Conservation (phyloP, 352 stramenopile species). For the Phytophthora pistaciae region DNA sequence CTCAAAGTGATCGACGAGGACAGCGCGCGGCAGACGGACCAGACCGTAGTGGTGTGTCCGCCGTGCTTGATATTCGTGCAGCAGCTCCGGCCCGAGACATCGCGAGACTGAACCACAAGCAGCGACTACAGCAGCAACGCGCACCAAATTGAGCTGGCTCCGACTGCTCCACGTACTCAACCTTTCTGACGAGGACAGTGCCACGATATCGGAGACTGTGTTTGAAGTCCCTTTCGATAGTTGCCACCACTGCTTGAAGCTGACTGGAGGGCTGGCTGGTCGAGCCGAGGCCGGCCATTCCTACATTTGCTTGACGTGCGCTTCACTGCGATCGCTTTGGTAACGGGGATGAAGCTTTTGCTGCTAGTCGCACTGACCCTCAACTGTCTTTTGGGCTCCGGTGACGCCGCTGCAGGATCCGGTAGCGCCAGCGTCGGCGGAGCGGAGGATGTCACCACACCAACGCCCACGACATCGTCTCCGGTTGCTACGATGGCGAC, state of each 20-base stretch:
- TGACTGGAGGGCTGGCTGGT: neutral
- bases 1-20: slow-evolving; percentile 18
- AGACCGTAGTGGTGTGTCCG: slow-evolving; percentile 19
- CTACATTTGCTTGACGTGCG: slow-evolving; percentile 19
- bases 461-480: neutral
- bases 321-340: neutral
- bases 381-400: slow-evolving; percentile 6
- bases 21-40: slow-evolving; percentile 17
- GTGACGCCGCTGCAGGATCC: neutral
- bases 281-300: slow-evolving; percentile 1
- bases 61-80: slow-evolving; percentile 25
- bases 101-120: slow-evolving; percentile 10
- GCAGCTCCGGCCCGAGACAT: slow-evolving; percentile 13
- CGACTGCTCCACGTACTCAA: neutral
- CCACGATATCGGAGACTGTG: slow-evolving; percentile 21
- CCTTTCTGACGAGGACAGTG: neutral
- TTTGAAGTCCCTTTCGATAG: slow-evolving; percentile 16
- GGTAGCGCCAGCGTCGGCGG: neutral
- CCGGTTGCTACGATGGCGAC: neutral
- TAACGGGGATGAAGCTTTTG: slow-evolving; percentile 28
- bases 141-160: neutral
- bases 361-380: slow-evolving; percentile 4
- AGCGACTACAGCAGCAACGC: neutral
- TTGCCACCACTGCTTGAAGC: slow-evolving; percentile 26
- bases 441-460: neutral